These are phyloP conservation scores for Tricholoma sp. DNA, from an alignment of 768 basidiomycete genomes.

Conservation along the genomic window DNA sequence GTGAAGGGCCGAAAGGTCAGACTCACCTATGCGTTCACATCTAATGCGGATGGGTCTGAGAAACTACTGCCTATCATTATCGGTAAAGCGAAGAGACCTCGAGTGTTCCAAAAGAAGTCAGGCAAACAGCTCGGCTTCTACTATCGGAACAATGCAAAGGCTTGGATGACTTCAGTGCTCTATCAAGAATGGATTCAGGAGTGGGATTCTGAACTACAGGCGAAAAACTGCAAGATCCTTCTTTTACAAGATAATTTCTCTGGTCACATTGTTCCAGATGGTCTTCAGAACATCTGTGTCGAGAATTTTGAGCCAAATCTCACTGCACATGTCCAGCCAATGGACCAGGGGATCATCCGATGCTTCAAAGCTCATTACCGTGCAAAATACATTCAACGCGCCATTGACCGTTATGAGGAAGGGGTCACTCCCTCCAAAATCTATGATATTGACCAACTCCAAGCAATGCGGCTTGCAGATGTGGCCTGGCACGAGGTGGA, in stretches of 20 bases:
- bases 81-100: slow-evolving; percentile 3
- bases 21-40: slow-evolving; percentile 18
- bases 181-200: no score
- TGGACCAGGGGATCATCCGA: background rate
- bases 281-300: slow-evolving; percentile 9
- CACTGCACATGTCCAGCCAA: background rate
- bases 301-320: slow-evolving; percentile 19
- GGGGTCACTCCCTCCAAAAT: background rate
- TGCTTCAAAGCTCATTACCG: background rate
- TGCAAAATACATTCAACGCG: slow-evolving; percentile 18
- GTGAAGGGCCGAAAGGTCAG: slow-evolving; percentile 22
- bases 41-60: no score
- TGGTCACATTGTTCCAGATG: slow-evolving; percentile 8
- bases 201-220: no score
- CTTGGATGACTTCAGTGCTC: slow-evolving; percentile 6
- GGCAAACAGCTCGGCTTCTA: slow-evolving; percentile 1
- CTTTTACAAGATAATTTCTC: no score
- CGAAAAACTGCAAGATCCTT: no score
- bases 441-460: slow-evolving; percentile 29
- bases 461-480: slow-evolving; percentile 26
- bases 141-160: slow-evolving; percentile 1
- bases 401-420: slow-evolving; percentile 16
- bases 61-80: background rate
- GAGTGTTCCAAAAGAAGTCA: background rate
- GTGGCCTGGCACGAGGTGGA: slow-evolving; percentile 9